A percentile compares a stretch with the other conserved stretches of the same genome.
These are phyloP conservation scores for Psidium guajava DNA, from an alignment of 345 rosid species.

Conservation along the genomic window DNA sequence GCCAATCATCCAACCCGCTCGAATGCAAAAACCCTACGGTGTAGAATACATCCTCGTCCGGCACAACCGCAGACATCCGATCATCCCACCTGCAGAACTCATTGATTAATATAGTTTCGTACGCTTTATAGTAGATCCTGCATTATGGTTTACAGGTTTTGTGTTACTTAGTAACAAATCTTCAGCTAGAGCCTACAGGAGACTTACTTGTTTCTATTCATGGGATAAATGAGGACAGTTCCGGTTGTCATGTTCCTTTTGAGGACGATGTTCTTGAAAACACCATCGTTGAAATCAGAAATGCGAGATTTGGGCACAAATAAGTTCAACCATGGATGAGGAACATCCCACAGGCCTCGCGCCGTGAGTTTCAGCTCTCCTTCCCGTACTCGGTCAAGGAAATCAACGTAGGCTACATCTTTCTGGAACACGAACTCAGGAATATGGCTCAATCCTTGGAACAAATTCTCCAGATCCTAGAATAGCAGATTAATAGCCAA, in stretches of 20 bases:
- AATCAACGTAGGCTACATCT: slow-evolving; percentile 29
- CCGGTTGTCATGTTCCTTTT: slow-evolving; percentile 54
- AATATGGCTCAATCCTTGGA: slow-evolving; percentile 7
- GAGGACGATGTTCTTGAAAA: slow-evolving; percentile 56
- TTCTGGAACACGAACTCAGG: slow-evolving; percentile 13
- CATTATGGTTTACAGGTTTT: not conserved
- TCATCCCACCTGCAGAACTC: slow-evolving; percentile 64
- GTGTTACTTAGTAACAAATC: not conserved
- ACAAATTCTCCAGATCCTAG: slow-evolving; percentile 13
- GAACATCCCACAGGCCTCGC: slow-evolving; percentile 82
- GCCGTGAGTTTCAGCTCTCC: slow-evolving; percentile 57
- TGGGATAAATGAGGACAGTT: slow-evolving; percentile 68
- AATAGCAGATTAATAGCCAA: not conserved
- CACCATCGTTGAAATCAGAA: slow-evolving; percentile 47
- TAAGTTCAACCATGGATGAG: slow-evolving; percentile 94
- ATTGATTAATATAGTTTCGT: not conserved
- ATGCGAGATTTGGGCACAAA: slow-evolving; percentile 71
- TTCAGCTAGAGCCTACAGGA: not conserved
- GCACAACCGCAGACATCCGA: slow-evolving; percentile 51
- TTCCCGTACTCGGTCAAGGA: slow-evolving; percentile 63
- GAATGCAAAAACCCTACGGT: slow-evolving; percentile 71
- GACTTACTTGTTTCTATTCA: slow-evolving; percentile 60
- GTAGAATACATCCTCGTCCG: slow-evolving; percentile 75
- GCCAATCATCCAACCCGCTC: slow-evolving; percentile 47
- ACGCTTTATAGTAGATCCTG: not conserved